These are phyloP conservation scores for Cadophora malorum DNA, from an alignment of 2,329 filamentous ascomycete species.

Conservation along the genomic window DNA sequence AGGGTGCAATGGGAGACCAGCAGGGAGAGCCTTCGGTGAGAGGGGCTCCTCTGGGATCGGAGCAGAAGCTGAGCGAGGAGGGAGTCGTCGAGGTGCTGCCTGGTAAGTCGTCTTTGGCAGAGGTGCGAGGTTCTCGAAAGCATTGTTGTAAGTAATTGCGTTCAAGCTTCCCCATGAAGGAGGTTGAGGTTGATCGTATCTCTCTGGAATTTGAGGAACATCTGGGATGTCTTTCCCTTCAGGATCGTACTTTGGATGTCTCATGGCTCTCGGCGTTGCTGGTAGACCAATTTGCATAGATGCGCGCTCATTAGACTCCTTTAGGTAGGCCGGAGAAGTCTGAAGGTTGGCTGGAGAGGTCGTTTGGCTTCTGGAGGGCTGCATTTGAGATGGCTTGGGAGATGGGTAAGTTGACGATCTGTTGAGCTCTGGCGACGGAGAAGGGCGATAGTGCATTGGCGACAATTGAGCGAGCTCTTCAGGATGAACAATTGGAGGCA, in stretches of 20 bases:
- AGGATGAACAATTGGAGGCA: conserved; percentile 81
- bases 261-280: conserved; percentile 90
- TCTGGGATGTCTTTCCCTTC: conserved; percentile 62
- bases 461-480: conserved; percentile 54
- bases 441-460: conserved; percentile 39
- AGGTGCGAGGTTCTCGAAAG: conserved; percentile 42
- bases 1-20: conserved; percentile 50
- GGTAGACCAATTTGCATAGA: conserved; percentile 76
- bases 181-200: conserved; percentile 46
- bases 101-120: conserved; percentile 46
- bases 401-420: conserved; percentile 39
- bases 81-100: conserved; percentile 55
- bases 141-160: conserved; percentile 38
- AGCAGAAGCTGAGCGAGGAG: conserved; percentile 67
- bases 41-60: conserved; percentile 56
- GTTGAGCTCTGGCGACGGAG: conserved; percentile 37
- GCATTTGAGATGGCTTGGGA: conserved; percentile 47
- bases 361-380: conserved; percentile 66
- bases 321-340: conserved; percentile 41
- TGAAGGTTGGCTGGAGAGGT: conserved; percentile 51
- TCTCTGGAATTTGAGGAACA: conserved; percentile 59
- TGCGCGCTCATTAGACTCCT: conserved; percentile 54
- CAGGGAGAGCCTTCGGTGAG: conserved; percentile 43
- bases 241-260: conserved; percentile 72
- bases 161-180: conserved; percentile 39